Evolutionary conservation across 352 stramenopile genomes (phyloP).

Genomic region (Phytophthora rubi): DNA sequence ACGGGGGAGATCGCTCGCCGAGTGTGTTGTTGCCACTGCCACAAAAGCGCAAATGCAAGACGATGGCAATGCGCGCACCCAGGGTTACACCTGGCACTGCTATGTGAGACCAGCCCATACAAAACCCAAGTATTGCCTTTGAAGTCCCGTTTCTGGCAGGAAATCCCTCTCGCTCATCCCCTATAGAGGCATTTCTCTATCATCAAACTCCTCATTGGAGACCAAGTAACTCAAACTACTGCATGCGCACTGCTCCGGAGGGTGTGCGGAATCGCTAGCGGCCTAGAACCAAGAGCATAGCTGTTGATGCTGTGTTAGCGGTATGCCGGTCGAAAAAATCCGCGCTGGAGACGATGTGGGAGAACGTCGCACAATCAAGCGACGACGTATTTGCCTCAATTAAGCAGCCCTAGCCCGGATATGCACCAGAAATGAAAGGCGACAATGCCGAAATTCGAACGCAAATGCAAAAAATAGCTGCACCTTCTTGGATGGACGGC

Average conservation of each 20-base stretch:
- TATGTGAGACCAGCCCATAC: conserved; percentile 34
- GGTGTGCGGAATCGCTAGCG: background rate
- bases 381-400: conserved; percentile 7
- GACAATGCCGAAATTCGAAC: conserved; percentile 1
- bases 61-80: conserved; percentile 35
- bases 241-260: background rate
- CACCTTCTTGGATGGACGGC: conserved; percentile 13
- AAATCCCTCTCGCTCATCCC: conserved; percentile 27
- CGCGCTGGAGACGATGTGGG: background rate
- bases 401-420: conserved; percentile 29
- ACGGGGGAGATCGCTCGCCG: background rate
- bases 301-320: background rate
- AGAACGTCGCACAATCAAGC: conserved; percentile 23
- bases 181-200: conserved; percentile 4
- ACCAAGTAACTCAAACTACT: background rate
- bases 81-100: conserved; percentile 18
- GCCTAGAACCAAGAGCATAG: background rate
- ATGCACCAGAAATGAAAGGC: conserved; percentile 5
- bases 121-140: conserved; percentile 24
- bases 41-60: conserved; percentile 40
- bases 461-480: background rate
- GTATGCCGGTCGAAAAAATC: background rate
- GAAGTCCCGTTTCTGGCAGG: conserved; percentile 33
- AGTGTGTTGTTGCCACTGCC: conserved; percentile 17
- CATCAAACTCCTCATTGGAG: background rate